Percentiles rank a stretch among this genome's conserved stretches.
Conservation (phyloP, 257 asterid species). For the Craterostigma plantagineum region DNA sequence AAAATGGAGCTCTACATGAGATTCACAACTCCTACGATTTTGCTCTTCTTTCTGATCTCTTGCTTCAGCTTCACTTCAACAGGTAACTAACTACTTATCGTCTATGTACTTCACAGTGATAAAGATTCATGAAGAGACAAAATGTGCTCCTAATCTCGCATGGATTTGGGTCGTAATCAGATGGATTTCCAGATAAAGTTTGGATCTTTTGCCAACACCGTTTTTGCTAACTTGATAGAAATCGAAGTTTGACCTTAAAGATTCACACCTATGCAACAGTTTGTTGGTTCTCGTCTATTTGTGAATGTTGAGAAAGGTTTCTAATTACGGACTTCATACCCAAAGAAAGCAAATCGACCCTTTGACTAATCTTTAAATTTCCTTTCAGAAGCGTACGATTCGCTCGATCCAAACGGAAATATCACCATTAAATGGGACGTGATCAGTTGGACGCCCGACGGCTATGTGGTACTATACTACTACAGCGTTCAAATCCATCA, state of each 20-base stretch:
- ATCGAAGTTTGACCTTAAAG: background rate
- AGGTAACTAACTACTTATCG: background rate
- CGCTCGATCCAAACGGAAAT: slow-evolving; percentile 6
- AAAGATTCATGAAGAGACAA: background rate
- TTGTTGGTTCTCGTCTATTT: background rate
- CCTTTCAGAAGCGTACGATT: slow-evolving; percentile 3
- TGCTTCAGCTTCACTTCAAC: slow-evolving; percentile 4
- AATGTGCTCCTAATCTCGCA: background rate
- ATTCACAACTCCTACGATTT: background rate
- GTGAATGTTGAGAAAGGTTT: background rate
- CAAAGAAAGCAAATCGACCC: background rate
- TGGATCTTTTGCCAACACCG: background rate
- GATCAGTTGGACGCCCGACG: slow-evolving; percentile 55
- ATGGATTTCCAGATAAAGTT: background rate
- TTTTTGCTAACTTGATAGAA: background rate
- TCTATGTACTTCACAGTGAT: background rate
- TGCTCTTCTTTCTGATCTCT: slow-evolving; percentile 2
- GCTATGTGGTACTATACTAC: slow-evolving; percentile 72
- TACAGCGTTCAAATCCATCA: slow-evolving; percentile 9
- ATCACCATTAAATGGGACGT: slow-evolving; percentile 7
- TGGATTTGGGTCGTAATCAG: background rate
- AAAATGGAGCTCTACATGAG: background rate
- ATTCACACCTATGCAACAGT: background rate
- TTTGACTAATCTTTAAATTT: background rate
- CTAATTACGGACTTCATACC: background rate